phyloP scores from a whole-genome alignment of 345 rosid species.

The Moringa oleifera region DNA sequence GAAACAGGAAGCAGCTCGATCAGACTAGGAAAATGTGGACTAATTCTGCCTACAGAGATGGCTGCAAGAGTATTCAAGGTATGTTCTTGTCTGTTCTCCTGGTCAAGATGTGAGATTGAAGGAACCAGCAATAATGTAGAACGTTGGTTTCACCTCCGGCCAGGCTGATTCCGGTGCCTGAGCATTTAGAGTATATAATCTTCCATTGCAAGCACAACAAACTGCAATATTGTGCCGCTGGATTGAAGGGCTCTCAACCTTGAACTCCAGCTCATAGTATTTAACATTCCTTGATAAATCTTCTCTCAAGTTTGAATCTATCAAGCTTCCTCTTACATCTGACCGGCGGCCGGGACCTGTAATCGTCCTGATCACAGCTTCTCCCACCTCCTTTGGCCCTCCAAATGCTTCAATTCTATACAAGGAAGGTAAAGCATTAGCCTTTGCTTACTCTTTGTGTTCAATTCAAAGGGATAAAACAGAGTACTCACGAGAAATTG shows the following conservation, averaged over 20 bases:
- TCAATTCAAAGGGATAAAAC: neutral
- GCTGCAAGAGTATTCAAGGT: neutral
- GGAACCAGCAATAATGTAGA: slow-evolving; percentile 47
- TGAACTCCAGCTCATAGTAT: slow-evolving; percentile 70
- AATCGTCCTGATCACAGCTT: slow-evolving; percentile 53
- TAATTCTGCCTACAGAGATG: neutral
- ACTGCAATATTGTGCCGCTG: slow-evolving; percentile 65
- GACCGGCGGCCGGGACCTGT: slow-evolving; percentile 44
- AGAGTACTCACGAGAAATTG: slow-evolving; percentile 64
- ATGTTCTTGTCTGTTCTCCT: no score
- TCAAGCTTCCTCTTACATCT: slow-evolving; percentile 52
- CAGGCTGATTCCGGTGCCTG: slow-evolving; percentile 73
- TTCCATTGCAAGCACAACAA: slow-evolving; percentile 54
- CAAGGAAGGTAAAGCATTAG: neutral
- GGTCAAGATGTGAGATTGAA: slow-evolving; percentile 34
- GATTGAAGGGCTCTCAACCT: slow-evolving; percentile 66
- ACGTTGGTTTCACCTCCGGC: slow-evolving; percentile 45
- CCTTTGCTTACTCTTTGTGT: neutral
- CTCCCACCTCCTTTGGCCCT: slow-evolving; percentile 78
- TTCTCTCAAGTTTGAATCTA: slow-evolving; percentile 46
- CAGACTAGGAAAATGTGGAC: no score
- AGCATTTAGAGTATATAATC: slow-evolving; percentile 65
- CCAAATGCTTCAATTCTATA: slow-evolving; percentile 79
- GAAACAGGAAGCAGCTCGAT: no score
- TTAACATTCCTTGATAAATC: slow-evolving; percentile 41